Evolutionary conservation across 2,329 filamentous ascomycete genomes (phyloP).

Genomic region (Clonostachys sp.): DNA sequence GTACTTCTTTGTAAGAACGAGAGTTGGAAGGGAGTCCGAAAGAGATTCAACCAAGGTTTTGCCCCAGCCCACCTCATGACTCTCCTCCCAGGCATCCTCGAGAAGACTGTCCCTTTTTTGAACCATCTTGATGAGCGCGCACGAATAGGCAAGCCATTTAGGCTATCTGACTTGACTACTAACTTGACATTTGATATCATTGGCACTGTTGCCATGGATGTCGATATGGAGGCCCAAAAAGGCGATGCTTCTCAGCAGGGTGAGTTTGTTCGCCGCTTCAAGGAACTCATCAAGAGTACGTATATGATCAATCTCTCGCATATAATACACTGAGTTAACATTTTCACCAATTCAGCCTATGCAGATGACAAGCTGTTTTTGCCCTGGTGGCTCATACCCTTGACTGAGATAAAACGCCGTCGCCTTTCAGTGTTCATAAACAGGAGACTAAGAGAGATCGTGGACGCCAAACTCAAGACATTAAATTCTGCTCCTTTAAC

Average conservation of each 20-base stretch:
- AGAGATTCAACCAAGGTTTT: conserved; percentile 29
- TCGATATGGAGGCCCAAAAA: conserved; percentile 23
- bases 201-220: conserved; percentile 24
- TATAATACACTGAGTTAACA: too few relatives aligned
- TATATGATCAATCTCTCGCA: too few relatives aligned
- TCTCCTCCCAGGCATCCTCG: conserved; percentile 25
- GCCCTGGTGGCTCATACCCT: conserved; percentile 13
- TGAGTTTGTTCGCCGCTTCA: conserved; percentile 20
- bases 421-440: conserved; percentile 2
- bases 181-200: conserved; percentile 34
- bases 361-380: conserved; percentile 4
- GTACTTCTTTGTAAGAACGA: not conserved
- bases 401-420: conserved; percentile 7
- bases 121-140: conserved; percentile 19
- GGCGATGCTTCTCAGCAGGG: conserved; percentile 13
- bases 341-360: not conserved
- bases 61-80: conserved; percentile 28
- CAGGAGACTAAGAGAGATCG: too few relatives aligned
- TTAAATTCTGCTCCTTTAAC: not conserved
- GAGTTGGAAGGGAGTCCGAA: conserved; percentile 16
- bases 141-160: conserved; percentile 15
- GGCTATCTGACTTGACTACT: conserved; percentile 16
- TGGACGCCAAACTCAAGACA: too few relatives aligned
- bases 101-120: conserved; percentile 13
- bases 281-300: conserved; percentile 10